These are phyloP conservation scores for Thuidium tamariscinum DNA, from an alignment of 225 moss, liverwort and hornwort species.

Conservation along the genomic window DNA sequence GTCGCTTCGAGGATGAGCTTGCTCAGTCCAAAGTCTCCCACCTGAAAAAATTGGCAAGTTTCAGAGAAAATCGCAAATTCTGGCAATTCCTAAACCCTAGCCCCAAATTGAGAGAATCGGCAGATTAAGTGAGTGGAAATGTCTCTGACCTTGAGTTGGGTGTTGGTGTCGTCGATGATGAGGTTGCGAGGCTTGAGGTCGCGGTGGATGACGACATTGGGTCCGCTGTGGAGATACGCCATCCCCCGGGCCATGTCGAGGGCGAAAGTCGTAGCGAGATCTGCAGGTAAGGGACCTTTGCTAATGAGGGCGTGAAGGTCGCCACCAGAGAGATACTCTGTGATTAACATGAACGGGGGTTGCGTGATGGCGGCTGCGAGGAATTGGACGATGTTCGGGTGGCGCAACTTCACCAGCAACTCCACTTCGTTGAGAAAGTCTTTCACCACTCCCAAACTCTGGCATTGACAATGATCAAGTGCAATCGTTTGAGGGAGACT, in stretches of 20 bases:
- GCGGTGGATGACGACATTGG: conserved; percentile 69
- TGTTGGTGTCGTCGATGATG: conserved; percentile 44
- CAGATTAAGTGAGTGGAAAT: no score
- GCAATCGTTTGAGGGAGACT: not conserved
- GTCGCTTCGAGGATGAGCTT: conserved; percentile 47
- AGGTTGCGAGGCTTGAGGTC: conserved; percentile 85
- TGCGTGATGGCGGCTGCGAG: conserved; percentile 51
- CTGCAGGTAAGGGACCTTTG: conserved; percentile 34
- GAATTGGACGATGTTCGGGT: conserved; percentile 87
- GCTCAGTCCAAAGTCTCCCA: conserved; percentile 80
- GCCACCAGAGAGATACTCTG: conserved; percentile 75
- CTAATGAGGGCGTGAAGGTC: conserved; percentile 61
- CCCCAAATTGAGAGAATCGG: not conserved
- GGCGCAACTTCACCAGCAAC: conserved; percentile 67
- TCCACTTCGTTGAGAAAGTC: conserved; percentile 81
- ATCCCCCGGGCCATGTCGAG: conserved; percentile 80
- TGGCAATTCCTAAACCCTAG: not conserved
- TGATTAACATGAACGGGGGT: conserved; percentile 63
- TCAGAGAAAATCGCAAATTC: not conserved
- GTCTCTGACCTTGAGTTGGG: conserved; percentile 44
- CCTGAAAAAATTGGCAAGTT: not conserved
- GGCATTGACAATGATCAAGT: not conserved
- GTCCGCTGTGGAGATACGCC: conserved; percentile 71
- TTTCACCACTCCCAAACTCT: conserved; percentile 54
- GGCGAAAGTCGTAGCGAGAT: conserved; percentile 43